Base-by-base conservation (phyloP, 306 rosid species). In the Trifolium repens region DNA sequence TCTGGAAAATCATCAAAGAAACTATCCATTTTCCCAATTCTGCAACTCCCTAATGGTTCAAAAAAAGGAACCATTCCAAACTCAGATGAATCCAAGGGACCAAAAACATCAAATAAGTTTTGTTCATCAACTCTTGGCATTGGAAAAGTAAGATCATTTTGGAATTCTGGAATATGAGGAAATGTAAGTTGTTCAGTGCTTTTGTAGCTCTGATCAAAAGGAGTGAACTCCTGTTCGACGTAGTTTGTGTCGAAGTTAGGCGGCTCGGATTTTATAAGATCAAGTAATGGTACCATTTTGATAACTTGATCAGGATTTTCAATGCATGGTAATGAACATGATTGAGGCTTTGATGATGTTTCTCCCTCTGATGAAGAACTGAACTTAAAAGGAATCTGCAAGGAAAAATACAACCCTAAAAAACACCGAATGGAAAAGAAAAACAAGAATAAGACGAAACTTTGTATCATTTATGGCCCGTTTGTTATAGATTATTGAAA, bases 1-100 rank as follows among this genome's bases (percentile, higher is more conserved):
- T 46, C 80, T 0, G 96, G 98, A 59, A 91, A 89, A 85, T 93
- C 98, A 64, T 86, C 91, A 8, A 93, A 93, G 80, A 88, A 80
- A 74, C 76, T 71, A 50, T 50, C 24, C 24, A n/a, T 58, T 11
- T 65, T 85, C 67, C 70, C 86, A 42, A 72, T 71, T 57, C 81
- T 74, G 72, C 81, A 78, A 69, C 87, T 69, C 72, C 64, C 88
- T 1, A 85, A 60, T 37, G 85, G 84, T 16, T 85, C 91, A 14
- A 80, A 82, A 50, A 84, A 77, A 46, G 85, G 87, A 5, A 78
- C 73, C 19, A 58, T 72, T 77, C 81, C 84, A 44, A 87, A 85
- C 13, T 79, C 89, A 54, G 78, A 74, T 59, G 81, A 53, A 63
- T 78, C 90, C 60, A 85, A 16, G 39, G 83, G 42, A 32, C 79